Percentiles rank a stretch among this genome's conserved stretches.
These are phyloP conservation scores for Pseudogymnoascus sp. DNA, from an alignment of 2,329 filamentous ascomycete species.

Conservation along the genomic window DNA sequence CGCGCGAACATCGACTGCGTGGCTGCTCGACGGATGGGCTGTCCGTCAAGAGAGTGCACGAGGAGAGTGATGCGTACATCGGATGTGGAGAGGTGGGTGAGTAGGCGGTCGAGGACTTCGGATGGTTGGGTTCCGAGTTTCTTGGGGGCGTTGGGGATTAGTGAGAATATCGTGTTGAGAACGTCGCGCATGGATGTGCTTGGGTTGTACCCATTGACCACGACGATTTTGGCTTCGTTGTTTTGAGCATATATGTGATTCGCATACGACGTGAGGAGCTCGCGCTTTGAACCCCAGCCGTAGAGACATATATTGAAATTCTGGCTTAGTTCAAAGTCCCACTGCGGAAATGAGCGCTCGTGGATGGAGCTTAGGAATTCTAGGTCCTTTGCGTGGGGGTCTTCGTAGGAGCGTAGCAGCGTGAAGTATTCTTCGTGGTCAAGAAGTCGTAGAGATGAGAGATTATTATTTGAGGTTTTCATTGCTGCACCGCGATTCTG, in stretches of 20 bases:
- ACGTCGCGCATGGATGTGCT: slow-evolving; percentile 63
- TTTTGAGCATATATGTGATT: slow-evolving; percentile 53
- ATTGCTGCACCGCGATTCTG: slow-evolving; percentile 77
- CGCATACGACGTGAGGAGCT: slow-evolving; percentile 69
- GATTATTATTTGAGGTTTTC: slow-evolving; percentile 81
- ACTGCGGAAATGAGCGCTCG: slow-evolving; percentile 77
- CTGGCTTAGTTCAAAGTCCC: slow-evolving; percentile 82
- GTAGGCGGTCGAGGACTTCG: slow-evolving; percentile 62
- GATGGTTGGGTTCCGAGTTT: slow-evolving; percentile 48
- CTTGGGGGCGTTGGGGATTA: slow-evolving; percentile 43
- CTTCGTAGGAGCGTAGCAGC: slow-evolving; percentile 52
- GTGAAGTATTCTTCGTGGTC: slow-evolving; percentile 90
- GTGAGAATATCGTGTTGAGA: slow-evolving; percentile 60
- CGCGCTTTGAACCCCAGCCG: slow-evolving; percentile 84
- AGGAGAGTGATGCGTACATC: slow-evolving; percentile 56
- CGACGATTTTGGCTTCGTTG: slow-evolving; percentile 49
- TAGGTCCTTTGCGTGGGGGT: slow-evolving; percentile 66
- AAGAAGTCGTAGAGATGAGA: slow-evolving; percentile 68
- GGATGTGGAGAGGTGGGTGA: slow-evolving; percentile 49
- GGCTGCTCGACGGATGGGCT: slow-evolving; percentile 63
- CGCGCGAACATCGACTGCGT: slow-evolving; percentile 69
- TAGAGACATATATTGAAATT: slow-evolving; percentile 87
- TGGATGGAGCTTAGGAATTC: slow-evolving; percentile 70
- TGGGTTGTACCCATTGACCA: slow-evolving; percentile 79
- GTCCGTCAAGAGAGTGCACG: slow-evolving; percentile 81